Evolutionary conservation across 179 eudicot genomes (phyloP), one percentile per base, ranked within the genome.

Genomic region (Spergularia azorica): DNA sequence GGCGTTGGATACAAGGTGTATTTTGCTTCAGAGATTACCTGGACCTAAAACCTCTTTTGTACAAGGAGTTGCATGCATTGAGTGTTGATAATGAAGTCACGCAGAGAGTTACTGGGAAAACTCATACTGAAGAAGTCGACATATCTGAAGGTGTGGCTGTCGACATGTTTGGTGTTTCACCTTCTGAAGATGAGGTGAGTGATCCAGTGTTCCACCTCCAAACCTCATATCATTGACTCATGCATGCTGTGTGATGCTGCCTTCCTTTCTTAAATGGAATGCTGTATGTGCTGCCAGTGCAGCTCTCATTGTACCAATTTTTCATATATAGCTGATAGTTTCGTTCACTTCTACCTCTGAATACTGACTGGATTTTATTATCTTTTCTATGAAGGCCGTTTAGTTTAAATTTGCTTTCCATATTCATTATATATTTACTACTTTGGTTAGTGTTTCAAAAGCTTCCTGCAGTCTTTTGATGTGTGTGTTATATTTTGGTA

Each of bases 1-100:
- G 99, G 88, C 94, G 97, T 59, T 95, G 98, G 97, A 83, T 95
- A 79, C 99, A 95, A 91, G 97, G 97, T 66, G 97, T 87, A 8
- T 95, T 95, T 68, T 67, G 79, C 51, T 64, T 79, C 11, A 11
- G 72, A 41, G 57, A 82, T 70, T 79, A 77, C 50, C 79, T 73
- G 66, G 32, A 66, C 32, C 55, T 69, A 79, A 68, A 77, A 79
- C 52, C 72, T 55, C 26, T 76, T 51, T 43, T 50, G 18, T 71
- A 63, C 26, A 67, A 67, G 17, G 63, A 51, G 14, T 39, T 60
- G 32, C 56, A 68, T 60, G 36, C 21, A 48, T 69, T 61, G 77
- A 76, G 20, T 70, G 50, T 11, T 38, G 82, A 76, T n/a, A 67
- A 64, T 70, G 79, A 80, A 71, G 78, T 83, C 68, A 69, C 71